Base-by-base conservation (phyloP, 2,329 filamentous ascomycete genomes). In the Neopestalotiopsis rosae region DNA sequence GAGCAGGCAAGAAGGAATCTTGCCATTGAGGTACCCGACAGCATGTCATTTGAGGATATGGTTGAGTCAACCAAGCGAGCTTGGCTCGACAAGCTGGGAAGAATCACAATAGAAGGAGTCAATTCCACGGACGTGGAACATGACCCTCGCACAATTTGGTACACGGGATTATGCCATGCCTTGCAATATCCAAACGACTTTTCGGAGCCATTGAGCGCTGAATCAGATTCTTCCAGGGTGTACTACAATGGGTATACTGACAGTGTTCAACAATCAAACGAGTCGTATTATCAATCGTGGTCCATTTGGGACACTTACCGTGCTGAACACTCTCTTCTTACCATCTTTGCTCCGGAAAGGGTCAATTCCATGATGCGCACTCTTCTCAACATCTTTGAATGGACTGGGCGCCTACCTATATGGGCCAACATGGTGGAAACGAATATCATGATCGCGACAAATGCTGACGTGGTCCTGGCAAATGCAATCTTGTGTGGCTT, bases 201-300 rank as follows among this genome's bases (percentile, higher is more conserved):
- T 71, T 85, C 84, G 0, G 84, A 85, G 70, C 83, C 83, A 0
- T 76, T 77, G 0, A 75, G 74, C 3, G 71, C 64, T 1, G 68
- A 73, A 1, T 52, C 69, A 1, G 68, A 61, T 7, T 70, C 71
- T 3, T 20, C 66, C 1, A 77, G 80, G 20, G 76, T 74, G 1
- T 84, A 81, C 72, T 85, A 86, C 70, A 83, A 80, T 45, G 83
- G 84, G 14, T 86, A 85, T 66, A 85, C 83, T 0, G 83, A 86
- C 63, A 82, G 77, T 34, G 72, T 84, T 0, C 81, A 84, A 59
- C 74, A 75, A 10, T 76, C 71, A 4, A 77, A 81, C 40, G 83
- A 85, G 59, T 83, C 81, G 0, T 86, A 85, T 71, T 85, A 85
- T 69, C 84, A 85, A 70, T 85, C 82, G 0, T 86, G 83, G 84